Evolutionary conservation across 1,284 basidiomycete genomes (phyloP), one percentile per base, ranked within the genome.

Genomic region (Leccinum subfulvum): DNA sequence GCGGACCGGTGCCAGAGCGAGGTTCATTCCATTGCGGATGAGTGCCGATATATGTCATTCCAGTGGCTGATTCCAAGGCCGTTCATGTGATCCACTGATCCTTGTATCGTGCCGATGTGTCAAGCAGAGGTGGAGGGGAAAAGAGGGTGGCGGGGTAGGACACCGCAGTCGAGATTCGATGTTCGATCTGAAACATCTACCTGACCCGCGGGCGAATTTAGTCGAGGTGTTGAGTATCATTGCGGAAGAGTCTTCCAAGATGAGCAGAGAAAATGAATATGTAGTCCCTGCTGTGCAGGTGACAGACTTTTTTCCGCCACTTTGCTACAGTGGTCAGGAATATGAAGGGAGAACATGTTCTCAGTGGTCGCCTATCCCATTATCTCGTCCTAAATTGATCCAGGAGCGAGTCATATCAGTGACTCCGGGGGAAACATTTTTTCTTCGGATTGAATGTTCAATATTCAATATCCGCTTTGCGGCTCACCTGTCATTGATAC

Each of bases 61-160:
- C 61, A 47, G 77, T 23, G 75, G 4, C 70, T 67, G 59, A 83
- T 77, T 3, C 74, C 73, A 55, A 77, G 68, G 16, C 68, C 67
- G 37, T 77, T 65, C 52, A 80, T 70, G n/a, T 82, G 75, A 65
- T 33, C 33, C 33, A 33, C 11, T 11, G 33, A 33, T 80, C 76
- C 56, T 70, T 64, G 67, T 80, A 80, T 1, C 78, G 73, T 8
- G 77, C 73, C 55, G 80, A 68, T 1, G 73, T 73, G 64, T 82
- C 80, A 33, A 81, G 70, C 9, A 83, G 73, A 8, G 79, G 77
- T n/a, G 81, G 71, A 3, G 82, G 81, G 73, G 49, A 21, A 51
- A 26, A 81, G 81, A 4, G 75, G 73, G 60, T 70, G 72, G 18
- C 62, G 61, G 47, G 70, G 64, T 67, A 68, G 10, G 75, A 73